Percentiles rank a stretch among this genome's conserved stretches.
Conservation (phyloP, 2,329 filamentous ascomycete genomes). For the Cytospora chrysosperma region DNA sequence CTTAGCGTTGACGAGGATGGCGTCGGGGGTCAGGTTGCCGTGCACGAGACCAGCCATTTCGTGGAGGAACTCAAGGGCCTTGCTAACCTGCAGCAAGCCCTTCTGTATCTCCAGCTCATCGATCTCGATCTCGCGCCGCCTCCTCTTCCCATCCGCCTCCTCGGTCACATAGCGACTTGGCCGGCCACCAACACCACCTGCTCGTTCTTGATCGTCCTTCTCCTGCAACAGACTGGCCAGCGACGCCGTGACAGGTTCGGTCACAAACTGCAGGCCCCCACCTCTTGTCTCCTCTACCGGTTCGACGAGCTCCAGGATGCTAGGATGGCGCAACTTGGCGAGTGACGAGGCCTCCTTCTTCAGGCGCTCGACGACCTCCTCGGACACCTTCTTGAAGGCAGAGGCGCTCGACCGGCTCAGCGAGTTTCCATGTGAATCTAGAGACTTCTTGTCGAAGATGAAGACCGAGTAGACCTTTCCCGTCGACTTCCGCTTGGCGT, state of each 20-base stretch:
- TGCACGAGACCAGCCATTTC: slow-evolving; percentile 94
- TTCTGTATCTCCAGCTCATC: slow-evolving; percentile 98
- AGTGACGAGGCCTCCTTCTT: slow-evolving; percentile 90
- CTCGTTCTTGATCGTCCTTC: slow-evolving; percentile 82
- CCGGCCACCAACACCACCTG: slow-evolving; percentile 65
- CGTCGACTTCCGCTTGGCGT: slow-evolving; percentile 94
- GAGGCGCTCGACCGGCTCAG: slow-evolving; percentile 60
- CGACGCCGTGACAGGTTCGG: slow-evolving; percentile 88
- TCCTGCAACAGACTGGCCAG: slow-evolving; percentile 78
- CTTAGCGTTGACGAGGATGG: slow-evolving; percentile 92
- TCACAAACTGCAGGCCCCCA: slow-evolving; percentile 93
- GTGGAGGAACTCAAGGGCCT: slow-evolving; percentile 91
- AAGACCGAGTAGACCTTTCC: slow-evolving; percentile 89
- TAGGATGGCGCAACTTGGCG: slow-evolving; percentile 85
- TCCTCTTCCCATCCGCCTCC: slow-evolving; percentile 69
- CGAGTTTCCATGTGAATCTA: slow-evolving; percentile 67
- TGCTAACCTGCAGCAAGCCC: slow-evolving; percentile 86
- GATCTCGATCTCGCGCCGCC: slow-evolving; percentile 81
- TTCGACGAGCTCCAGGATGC: slow-evolving; percentile 87
- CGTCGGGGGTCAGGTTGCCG: slow-evolving; percentile 90
- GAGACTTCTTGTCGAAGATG: slow-evolving; percentile 84
- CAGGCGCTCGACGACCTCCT: slow-evolving; percentile 86
- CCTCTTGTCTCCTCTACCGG: slow-evolving; percentile 91
- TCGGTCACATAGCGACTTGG: slow-evolving; percentile 79
- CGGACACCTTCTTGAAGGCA: slow-evolving; percentile 74